Evolutionary conservation across 176 grass and related monocot genomes (phyloP).

Genomic region (Phyllostachys edulis): DNA sequence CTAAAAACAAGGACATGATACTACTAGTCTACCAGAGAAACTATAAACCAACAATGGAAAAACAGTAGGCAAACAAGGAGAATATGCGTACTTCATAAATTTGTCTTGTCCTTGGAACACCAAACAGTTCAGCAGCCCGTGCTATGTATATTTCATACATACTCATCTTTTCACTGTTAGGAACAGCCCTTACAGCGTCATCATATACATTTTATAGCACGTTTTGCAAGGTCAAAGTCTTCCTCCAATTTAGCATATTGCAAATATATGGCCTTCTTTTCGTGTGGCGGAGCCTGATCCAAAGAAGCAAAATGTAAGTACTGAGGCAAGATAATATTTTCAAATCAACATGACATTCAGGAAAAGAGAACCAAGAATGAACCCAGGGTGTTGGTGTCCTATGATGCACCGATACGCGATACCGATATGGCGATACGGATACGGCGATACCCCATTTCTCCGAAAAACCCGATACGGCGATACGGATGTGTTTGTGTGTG

Average conservation of each 20-base stretch:
- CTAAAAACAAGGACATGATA: conserved; percentile 3
- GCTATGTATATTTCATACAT: conserved; percentile 90
- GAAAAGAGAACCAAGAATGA: background rate
- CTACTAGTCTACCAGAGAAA: conserved; percentile 9
- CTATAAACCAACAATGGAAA: background rate
- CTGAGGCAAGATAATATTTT: conserved; percentile 21
- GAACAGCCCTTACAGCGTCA: conserved; percentile 69
- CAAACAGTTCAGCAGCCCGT: conserved; percentile 67
- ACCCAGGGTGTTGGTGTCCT: background rate
- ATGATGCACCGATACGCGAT: too few relatives aligned
- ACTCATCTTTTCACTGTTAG: conserved; percentile 63
- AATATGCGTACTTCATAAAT: conserved; percentile 68
- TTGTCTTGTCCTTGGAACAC: conserved; percentile 73
- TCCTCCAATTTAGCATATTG: conserved; percentile 91
- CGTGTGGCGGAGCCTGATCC: conserved; percentile 63
- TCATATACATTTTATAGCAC: conserved; percentile 88
- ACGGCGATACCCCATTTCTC: too few relatives aligned
- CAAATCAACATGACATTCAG: conserved; percentile 12
- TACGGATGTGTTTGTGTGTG: too few relatives aligned
- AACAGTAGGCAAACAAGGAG: background rate
- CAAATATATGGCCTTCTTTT: conserved; percentile 75
- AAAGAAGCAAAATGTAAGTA: conserved; percentile 37
- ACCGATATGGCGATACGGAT: too few relatives aligned
- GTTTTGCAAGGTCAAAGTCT: conserved; percentile 77
- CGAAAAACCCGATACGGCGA: too few relatives aligned